These are phyloP conservation scores for Saksenaea oblongispora DNA, from an alignment of 371 early-diverging fungal species.

Conservation along the genomic window DNA sequence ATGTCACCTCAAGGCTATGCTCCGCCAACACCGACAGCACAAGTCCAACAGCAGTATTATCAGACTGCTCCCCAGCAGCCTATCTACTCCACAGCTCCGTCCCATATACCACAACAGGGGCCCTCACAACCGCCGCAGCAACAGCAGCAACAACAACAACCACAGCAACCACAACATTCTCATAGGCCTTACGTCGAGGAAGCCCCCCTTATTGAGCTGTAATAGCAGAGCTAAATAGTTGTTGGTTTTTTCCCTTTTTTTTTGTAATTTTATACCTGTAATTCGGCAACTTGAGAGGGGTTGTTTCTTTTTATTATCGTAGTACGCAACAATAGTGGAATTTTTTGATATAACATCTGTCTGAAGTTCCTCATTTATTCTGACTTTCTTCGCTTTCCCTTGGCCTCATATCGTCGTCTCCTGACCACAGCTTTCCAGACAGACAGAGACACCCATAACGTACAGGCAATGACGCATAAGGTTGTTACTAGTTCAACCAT, in stretches of 20 bases:
- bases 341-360: neutral
- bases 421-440: conserved; percentile 25
- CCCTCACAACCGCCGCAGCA: neutral
- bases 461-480: conserved; percentile 24
- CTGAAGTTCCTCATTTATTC: conserved; percentile 21
- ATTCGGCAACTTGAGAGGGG: neutral
- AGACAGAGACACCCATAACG: conserved; percentile 34
- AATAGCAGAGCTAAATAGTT: neutral
- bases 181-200: conserved; percentile 44
- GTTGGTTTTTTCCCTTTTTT: neutral
- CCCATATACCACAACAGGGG: conserved; percentile 11
- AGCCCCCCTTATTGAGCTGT: conserved; percentile 59
- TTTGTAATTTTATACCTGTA: neutral
- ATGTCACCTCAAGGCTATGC: neutral
- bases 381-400: conserved; percentile 52
- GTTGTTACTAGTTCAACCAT: conserved; percentile 37
- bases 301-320: neutral
- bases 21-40: neutral
- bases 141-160: conserved; percentile 8
- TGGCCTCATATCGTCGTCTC: conserved; percentile 40
- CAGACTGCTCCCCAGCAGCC: neutral
- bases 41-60: neutral
- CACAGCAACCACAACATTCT: conserved; percentile 7
- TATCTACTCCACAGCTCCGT: conserved; percentile 10
- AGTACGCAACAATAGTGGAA: neutral